Base-by-base conservation (phyloP, 176 grass and related monocot genomes). In the Thalia dealbata region DNA sequence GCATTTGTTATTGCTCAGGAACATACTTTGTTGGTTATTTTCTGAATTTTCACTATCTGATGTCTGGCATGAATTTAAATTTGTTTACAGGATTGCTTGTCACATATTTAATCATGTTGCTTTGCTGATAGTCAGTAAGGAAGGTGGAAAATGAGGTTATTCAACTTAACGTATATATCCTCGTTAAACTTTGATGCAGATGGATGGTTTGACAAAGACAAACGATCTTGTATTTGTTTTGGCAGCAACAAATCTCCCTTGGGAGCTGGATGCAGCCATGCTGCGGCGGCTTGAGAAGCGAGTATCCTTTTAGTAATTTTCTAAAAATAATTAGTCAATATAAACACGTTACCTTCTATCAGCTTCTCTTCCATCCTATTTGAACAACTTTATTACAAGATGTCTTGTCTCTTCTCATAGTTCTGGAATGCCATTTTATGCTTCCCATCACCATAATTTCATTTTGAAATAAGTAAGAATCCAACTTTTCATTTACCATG, bases 261-360 rank as follows among this genome's bases (percentile, higher is more conserved):
- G 90, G 95, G 95, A 97, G 69, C 50, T 97, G 67, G 95, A 97
- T 88, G 85, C 83, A 67, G 95, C 90, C 52, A 97, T 97, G 95
- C 90, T 92, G 50, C 82, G 87, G 19, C 76, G 95, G 26, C 87
- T 97, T 79, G 95, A 97, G 76, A 97, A 97, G 76, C 74, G 89
- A 68, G 87, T 91, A 85, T 90, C 84, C 80, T 88, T 61, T 76
- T 38, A 3, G 55, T 18, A 21, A 73, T 54, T 25, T 67, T 5
- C 43, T 14, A 32, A 54, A 54, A 38, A 52, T 14, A 73, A 73
- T 14, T 54, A 10, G 55, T 15, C 6, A 30, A 30, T 68, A 14
- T 16, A 28, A 18, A 12, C 16, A 30, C 5, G 29, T 71, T 32
- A n/a, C 21, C 42, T 71, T 16, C 19, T 51, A 11, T 24, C 22